A percentile compares a stretch with the other conserved stretches of the same genome.
These are phyloP conservation scores for Aureobasidium sp. DNA, from an alignment of 2,329 filamentous ascomycete species.

Conservation along the genomic window DNA sequence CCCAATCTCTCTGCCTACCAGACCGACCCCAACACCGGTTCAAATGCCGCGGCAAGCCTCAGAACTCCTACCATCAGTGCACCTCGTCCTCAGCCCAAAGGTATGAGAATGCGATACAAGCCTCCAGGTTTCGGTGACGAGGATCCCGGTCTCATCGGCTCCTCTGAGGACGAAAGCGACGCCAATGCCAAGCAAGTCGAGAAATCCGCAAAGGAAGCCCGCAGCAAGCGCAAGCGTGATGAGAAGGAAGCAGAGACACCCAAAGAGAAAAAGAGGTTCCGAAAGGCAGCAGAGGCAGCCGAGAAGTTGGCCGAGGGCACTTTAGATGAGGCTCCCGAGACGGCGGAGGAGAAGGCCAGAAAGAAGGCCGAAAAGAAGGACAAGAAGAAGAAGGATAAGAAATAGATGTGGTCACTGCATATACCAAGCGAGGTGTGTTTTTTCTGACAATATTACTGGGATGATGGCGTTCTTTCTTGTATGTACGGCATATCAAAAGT, in stretches of 20 bases:
- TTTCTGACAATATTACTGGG: not conserved
- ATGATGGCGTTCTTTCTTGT: not conserved
- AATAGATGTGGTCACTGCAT: not conserved
- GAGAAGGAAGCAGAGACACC: slow-evolving; percentile 27
- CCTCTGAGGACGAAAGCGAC: slow-evolving; percentile 36
- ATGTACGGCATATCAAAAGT: slow-evolving; percentile 5
- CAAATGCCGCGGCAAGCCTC: slow-evolving; percentile 34
- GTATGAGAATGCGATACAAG: slow-evolving; percentile 59
- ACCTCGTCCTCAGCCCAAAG: slow-evolving; percentile 59
- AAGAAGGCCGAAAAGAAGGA: slow-evolving; percentile 29
- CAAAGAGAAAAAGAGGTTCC: slow-evolving; percentile 35
- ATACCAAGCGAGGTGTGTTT: not conserved
- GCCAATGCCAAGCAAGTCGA: slow-evolving; percentile 18
- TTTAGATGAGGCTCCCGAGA: slow-evolving; percentile 19
- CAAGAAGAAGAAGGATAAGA: slow-evolving; percentile 26
- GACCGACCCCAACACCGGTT: slow-evolving; percentile 35
- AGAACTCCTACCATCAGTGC: slow-evolving; percentile 45
- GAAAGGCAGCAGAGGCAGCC: slow-evolving; percentile 22
- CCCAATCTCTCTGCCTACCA: slow-evolving; percentile 35
- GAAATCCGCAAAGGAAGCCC: slow-evolving; percentile 17
- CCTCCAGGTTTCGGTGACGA: slow-evolving; percentile 54
- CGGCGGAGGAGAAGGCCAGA: slow-evolving; percentile 30
- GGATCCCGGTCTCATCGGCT: slow-evolving; percentile 36
- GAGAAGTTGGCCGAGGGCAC: slow-evolving; percentile 16
- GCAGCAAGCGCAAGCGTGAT: slow-evolving; percentile 34